A percentile compares a stretch with the other conserved stretches of the same genome.
phyloP scores from a whole-genome alignment of 495 filamentous ascomycete genomes.

The Pyrenula massariospora region DNA sequence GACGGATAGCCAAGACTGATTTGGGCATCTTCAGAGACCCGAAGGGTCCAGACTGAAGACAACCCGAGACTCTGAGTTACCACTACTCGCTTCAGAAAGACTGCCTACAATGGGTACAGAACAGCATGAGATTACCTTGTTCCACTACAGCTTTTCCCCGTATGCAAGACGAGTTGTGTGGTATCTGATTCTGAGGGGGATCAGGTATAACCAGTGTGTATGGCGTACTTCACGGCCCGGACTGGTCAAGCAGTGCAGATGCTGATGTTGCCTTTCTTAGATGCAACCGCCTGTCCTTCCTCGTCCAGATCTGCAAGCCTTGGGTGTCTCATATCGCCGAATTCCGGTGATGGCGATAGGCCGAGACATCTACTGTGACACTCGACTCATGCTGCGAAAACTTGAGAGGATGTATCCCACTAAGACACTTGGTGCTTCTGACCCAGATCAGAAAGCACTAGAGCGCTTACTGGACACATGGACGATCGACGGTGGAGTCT shows the following conservation, averaged over 20 bases:
- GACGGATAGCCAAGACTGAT: no score
- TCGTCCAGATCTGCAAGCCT: conserved; percentile 40
- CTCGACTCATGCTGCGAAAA: conserved; percentile 44
- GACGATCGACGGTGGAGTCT: conserved; percentile 35
- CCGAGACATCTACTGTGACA: conserved; percentile 43
- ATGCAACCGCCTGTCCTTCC: conserved; percentile 47
- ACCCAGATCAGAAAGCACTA: conserved; percentile 15
- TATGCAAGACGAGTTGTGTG: conserved; percentile 44
- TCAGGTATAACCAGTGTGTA: conserved; percentile 46
- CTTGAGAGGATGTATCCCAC: conserved; percentile 37
- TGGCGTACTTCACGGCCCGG: conserved; percentile 6
- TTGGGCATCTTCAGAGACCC: no score
- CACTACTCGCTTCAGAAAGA: no score
- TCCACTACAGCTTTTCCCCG: conserved; percentile 45
- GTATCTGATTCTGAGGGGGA: conserved; percentile 47
- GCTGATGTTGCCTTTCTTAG: conserved; percentile 11
- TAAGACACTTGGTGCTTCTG: conserved; percentile 6
- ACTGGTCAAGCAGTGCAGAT: neutral
- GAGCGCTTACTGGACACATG: conserved; percentile 26
- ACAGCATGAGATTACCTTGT: conserved; percentile 39
- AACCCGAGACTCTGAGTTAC: no score
- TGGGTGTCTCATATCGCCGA: conserved; percentile 51
- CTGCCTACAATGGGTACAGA: no score
- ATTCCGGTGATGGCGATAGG: conserved; percentile 52
- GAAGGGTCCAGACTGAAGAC: no score